Percentiles rank a stretch among this genome's conserved stretches.
phyloP scores from a whole-genome alignment of 495 filamentous ascomycete genomes.

The Aspergillus biplanus region DNA sequence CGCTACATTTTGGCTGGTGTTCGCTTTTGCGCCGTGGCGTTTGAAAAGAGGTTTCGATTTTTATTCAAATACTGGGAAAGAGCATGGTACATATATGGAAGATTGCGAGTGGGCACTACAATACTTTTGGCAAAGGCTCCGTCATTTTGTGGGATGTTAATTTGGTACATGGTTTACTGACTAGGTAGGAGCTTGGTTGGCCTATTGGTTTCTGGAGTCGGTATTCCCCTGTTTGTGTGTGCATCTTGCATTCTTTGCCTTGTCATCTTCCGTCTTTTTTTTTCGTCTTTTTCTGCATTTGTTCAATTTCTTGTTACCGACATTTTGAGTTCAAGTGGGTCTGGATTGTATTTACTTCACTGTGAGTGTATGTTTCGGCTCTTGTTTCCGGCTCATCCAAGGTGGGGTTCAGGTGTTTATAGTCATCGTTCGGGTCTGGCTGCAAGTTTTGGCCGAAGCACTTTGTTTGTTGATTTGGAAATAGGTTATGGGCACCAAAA shows the following conservation, averaged over 20 bases:
- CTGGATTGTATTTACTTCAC: conserved; percentile 27
- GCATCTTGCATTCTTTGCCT: conserved; percentile 25
- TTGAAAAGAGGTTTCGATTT: conserved; percentile 31
- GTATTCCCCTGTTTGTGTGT: conserved; percentile 32
- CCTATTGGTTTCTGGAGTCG: conserved; percentile 37
- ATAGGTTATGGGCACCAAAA: conserved; percentile 25
- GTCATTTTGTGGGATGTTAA: conserved; percentile 30
- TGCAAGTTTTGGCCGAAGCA: conserved; percentile 23
- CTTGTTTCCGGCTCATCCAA: conserved; percentile 25
- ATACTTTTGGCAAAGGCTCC: conserved; percentile 28
- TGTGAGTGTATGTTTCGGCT: conserved; percentile 27
- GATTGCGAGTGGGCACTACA: conserved; percentile 25
- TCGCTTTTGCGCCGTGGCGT: conserved; percentile 33
- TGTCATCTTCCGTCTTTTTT: conserved; percentile 17
- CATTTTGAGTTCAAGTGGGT: conserved; percentile 12
- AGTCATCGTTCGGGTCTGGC: conserved; percentile 27
- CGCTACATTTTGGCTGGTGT: conserved; percentile 25
- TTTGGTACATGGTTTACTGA: conserved; percentile 36
- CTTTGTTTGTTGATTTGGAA: conserved; percentile 14
- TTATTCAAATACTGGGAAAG: conserved; percentile 30
- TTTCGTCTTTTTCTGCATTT: conserved; percentile 20
- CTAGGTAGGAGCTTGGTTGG: conserved; percentile 30
- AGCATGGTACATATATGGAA: conserved; percentile 34
- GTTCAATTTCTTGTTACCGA: conserved; percentile 17
- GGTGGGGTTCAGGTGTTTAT: conserved; percentile 26